These are phyloP conservation scores for Clausena lansium DNA, from an alignment of 345 rosid genomes.

Conservation along the genomic window DNA sequence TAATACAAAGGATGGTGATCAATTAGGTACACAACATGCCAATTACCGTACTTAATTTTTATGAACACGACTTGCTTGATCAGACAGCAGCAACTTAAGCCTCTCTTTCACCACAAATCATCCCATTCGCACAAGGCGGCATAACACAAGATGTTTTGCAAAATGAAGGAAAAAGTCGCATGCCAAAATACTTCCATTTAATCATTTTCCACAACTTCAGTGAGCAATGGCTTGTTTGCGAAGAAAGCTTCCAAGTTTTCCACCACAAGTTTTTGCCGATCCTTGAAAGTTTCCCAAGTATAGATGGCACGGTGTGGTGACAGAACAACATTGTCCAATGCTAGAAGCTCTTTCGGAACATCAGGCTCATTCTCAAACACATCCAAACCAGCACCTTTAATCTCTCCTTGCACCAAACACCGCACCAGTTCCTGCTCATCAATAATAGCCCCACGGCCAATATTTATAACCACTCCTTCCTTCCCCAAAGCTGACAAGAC, in stretches of 20 bases:
- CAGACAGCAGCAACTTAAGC: background rate
- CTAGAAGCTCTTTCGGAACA: slow-evolving; percentile 40
- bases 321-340: slow-evolving; percentile 43
- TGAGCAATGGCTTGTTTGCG: slow-evolving; percentile 32
- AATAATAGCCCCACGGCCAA: slow-evolving; percentile 45
- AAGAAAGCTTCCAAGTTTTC: slow-evolving; percentile 63
- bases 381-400: slow-evolving; percentile 59
- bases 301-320: slow-evolving; percentile 41
- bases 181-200: too few species aligned
- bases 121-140: background rate
- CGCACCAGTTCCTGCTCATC: slow-evolving; percentile 51
- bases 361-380: slow-evolving; percentile 57
- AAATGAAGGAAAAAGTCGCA: too few species aligned
- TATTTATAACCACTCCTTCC: slow-evolving; percentile 42
- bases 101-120: background rate
- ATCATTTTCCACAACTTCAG: slow-evolving; percentile 1
- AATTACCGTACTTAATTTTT: background rate
- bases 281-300: slow-evolving; percentile 40
- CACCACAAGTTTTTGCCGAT: slow-evolving; percentile 29
- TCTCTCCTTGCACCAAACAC: slow-evolving; percentile 44
- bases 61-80: background rate
- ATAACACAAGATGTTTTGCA: background rate
- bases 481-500: slow-evolving; percentile 42
- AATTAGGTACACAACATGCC: background rate
- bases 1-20: background rate